These are phyloP conservation scores for Chamaenerion angustifolium DNA, from an alignment of 345 rosid species.

Conservation along the genomic window DNA sequence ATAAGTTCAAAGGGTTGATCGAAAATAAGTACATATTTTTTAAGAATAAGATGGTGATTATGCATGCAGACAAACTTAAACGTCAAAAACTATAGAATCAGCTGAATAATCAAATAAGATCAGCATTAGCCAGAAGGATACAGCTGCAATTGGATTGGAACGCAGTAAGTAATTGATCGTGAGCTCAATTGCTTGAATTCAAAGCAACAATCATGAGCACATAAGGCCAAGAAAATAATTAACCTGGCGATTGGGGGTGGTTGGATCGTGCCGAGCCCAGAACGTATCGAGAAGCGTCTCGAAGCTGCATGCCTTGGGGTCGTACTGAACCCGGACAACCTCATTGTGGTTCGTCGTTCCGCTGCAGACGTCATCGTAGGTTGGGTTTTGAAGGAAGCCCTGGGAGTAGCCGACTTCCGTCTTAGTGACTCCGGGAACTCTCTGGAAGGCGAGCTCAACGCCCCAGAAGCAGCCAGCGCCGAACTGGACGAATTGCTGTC, in stretches of 20 bases:
- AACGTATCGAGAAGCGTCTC: slow-evolving; percentile 59
- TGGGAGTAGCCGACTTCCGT: slow-evolving; percentile 78
- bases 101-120: too few species aligned
- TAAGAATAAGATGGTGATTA: too few species aligned
- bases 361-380: slow-evolving; percentile 57
- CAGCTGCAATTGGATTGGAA: not conserved
- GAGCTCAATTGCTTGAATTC: not conserved
- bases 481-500: slow-evolving; percentile 68
- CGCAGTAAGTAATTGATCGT: not conserved
- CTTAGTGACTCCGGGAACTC: slow-evolving; percentile 55
- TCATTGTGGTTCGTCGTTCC: slow-evolving; percentile 62
- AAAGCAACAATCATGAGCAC: not conserved
- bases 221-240: slow-evolving; percentile 2
- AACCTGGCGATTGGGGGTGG: slow-evolving; percentile 84
- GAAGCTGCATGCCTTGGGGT: slow-evolving; percentile 57
- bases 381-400: slow-evolving; percentile 47
- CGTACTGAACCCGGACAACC: slow-evolving; percentile 76
- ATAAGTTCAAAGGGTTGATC: too few species aligned
- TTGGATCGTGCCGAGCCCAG: slow-evolving; percentile 88
- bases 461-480: slow-evolving; percentile 98
- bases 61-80: too few species aligned
- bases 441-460: slow-evolving; percentile 70
- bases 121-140: too few species aligned
- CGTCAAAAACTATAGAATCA: too few species aligned
- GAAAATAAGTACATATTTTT: too few species aligned